Conservation (phyloP, 164 flowering plant genomes). For the Santalum album region DNA sequence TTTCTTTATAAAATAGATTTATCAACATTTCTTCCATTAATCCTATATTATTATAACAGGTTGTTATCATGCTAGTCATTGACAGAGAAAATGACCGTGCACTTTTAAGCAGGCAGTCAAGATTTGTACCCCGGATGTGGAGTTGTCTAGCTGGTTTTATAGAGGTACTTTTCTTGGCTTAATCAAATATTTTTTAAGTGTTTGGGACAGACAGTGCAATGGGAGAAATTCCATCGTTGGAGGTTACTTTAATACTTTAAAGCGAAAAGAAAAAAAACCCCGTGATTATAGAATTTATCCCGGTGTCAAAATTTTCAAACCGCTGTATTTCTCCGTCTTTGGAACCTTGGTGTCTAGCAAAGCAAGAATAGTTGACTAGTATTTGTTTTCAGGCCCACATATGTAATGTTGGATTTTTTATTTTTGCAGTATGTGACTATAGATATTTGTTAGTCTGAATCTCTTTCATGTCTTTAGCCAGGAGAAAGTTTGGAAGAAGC, state of each 20-base stretch:
- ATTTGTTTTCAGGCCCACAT: too few species aligned
- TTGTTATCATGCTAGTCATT: slow-evolving; percentile 91
- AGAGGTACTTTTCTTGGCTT: slow-evolving; percentile 41
- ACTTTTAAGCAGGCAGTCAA: slow-evolving; percentile 66
- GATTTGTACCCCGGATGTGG: slow-evolving; percentile 96
- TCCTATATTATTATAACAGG: slow-evolving; percentile 36
- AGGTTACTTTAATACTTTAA: too few species aligned
- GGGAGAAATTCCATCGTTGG: too few species aligned
- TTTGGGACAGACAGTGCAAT: too few species aligned
- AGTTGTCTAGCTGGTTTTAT: slow-evolving; percentile 95
- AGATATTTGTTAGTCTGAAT: slow-evolving; percentile 2
- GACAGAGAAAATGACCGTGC: slow-evolving; percentile 88
- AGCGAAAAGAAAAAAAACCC: too few species aligned
- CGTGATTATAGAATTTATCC: too few species aligned
- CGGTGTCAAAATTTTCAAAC: too few species aligned
- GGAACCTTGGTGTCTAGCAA: too few species aligned
- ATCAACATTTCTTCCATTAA: neutral
- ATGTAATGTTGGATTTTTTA: neutral
- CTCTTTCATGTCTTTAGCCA: slow-evolving; percentile 45
- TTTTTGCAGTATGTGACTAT: neutral
- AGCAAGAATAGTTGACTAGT: too few species aligned
- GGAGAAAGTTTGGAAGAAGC: slow-evolving; percentile 99
- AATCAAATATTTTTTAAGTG: neutral
- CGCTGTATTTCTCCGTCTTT: too few species aligned
- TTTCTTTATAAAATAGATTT: neutral